Conservation (phyloP, 441 rosid genomes). For the Corymbia calophylla region DNA sequence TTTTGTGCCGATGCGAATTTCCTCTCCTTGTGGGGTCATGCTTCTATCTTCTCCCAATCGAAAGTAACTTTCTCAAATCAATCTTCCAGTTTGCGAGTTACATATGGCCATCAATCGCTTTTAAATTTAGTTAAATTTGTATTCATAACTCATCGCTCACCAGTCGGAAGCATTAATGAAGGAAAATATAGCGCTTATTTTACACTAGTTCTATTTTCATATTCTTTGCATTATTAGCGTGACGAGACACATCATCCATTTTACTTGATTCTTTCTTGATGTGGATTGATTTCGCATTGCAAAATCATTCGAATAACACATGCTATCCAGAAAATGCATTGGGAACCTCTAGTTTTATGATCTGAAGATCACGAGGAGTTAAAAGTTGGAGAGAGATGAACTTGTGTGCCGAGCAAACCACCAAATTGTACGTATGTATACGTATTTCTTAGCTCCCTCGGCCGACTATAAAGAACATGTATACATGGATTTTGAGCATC, state of each 20-base stretch:
- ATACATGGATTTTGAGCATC: neutral
- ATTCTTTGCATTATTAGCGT: neutral
- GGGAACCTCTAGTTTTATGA: neutral
- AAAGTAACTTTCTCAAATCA: neutral
- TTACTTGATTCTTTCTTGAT: too few species aligned
- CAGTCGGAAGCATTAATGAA: neutral
- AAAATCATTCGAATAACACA: neutral
- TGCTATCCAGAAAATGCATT: neutral
- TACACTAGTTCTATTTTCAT: neutral
- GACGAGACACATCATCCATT: neutral
- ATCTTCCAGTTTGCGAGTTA: neutral
- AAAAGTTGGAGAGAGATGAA: neutral
- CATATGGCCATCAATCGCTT: neutral
- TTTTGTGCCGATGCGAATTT: neutral
- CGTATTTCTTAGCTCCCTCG: neutral
- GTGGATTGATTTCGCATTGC: neutral
- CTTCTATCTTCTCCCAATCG: neutral
- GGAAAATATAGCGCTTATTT: neutral
- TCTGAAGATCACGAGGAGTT: neutral
- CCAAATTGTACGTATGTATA: neutral
- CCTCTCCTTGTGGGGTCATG: neutral
- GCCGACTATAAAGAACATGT: neutral
- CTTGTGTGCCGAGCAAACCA: neutral
- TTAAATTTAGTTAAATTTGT: neutral
- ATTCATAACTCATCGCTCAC: neutral